Percentiles rank a stretch among this genome's conserved stretches.
Conservation (phyloP, 169 alveolate species). For the Cryptosporidium viatorum region DNA sequence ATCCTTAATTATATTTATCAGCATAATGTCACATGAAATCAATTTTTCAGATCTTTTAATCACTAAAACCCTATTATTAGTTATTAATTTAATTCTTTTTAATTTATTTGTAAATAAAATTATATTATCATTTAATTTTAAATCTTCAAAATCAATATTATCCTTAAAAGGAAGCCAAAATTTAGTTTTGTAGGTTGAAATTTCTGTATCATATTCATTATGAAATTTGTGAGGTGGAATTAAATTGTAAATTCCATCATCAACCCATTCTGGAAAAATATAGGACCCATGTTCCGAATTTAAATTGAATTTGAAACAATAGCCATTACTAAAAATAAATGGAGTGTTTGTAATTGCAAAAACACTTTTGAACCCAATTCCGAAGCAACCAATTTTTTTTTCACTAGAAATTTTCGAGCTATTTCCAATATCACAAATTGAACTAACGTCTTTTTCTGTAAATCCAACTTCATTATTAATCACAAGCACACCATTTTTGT, state of each 20-base stretch:
- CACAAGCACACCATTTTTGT: conserved; percentile 59
- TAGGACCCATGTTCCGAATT: conserved; percentile 27
- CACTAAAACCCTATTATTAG: not conserved
- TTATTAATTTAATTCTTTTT: conserved; percentile 14
- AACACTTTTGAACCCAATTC: conserved; percentile 81
- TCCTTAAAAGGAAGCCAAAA: conserved; percentile 61
- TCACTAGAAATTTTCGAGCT: conserved; percentile 56
- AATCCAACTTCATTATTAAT: conserved; percentile 80
- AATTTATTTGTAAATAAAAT: conserved; percentile 55
- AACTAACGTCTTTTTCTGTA: conserved; percentile 74
- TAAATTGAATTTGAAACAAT: conserved; percentile 22
- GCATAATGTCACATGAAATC: not conserved
- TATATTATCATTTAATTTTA: conserved; percentile 12
- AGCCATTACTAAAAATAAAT: conserved; percentile 79
- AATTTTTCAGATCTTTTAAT: conserved; percentile 5
- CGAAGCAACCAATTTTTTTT: conserved; percentile 78
- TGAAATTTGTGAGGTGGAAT: conserved; percentile 18
- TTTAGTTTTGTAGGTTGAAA: conserved; percentile 10
- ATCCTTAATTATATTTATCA: not conserved
- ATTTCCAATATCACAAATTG: conserved; percentile 79
- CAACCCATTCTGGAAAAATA: conserved; percentile 64
- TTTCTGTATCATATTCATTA: conserved; percentile 1
- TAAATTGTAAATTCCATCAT: not conserved
- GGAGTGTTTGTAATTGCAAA: conserved; percentile 79
- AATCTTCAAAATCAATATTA: not conserved